Percentiles rank a stretch among this genome's conserved stretches.
Evolutionary conservation across 1,139 yeast genomes (phyloP).

Genomic region (Kurtzmaniella natalensis): DNA sequence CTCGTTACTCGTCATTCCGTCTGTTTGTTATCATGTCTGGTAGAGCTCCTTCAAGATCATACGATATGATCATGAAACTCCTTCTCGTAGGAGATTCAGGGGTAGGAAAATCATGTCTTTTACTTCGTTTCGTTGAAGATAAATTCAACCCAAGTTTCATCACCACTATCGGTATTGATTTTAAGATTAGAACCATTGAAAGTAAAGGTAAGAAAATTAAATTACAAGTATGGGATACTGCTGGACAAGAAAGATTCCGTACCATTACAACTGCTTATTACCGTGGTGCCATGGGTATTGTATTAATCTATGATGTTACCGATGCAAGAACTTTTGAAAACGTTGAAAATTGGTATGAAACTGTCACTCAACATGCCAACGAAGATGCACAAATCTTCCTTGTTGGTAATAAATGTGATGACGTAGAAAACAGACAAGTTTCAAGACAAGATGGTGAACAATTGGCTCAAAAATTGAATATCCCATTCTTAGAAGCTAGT

Average conservation of each 20-base stretch:
- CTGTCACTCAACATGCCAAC: slow-evolving; percentile 93
- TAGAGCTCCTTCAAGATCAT: slow-evolving; percentile 70
- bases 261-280: slow-evolving; percentile 98
- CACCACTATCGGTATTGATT: slow-evolving; percentile 96
- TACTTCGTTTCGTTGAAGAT: slow-evolving; percentile 93
- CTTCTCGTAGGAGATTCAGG: slow-evolving; percentile 95
- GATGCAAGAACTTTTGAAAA: slow-evolving; percentile 90
- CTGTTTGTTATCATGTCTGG: slow-evolving; percentile 53
- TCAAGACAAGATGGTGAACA: slow-evolving; percentile 85
- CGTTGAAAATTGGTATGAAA: slow-evolving; percentile 86
- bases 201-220: slow-evolving; percentile 89
- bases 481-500: slow-evolving; percentile 92
- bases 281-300: slow-evolving; percentile 98
- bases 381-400: slow-evolving; percentile 92
- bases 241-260: slow-evolving; percentile 97
- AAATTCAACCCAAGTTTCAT: slow-evolving; percentile 94
- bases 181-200: slow-evolving; percentile 94
- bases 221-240: slow-evolving; percentile 98
- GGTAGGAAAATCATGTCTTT: slow-evolving; percentile 93
- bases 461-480: slow-evolving; percentile 80
- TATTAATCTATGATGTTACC: slow-evolving; percentile 92
- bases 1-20: too few species aligned
- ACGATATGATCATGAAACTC: slow-evolving; percentile 91
- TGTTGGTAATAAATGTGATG: slow-evolving; percentile 95
- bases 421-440: slow-evolving; percentile 71